Base-by-base conservation (phyloP, 306 rosid species). In the Prunus fruticosa region DNA sequence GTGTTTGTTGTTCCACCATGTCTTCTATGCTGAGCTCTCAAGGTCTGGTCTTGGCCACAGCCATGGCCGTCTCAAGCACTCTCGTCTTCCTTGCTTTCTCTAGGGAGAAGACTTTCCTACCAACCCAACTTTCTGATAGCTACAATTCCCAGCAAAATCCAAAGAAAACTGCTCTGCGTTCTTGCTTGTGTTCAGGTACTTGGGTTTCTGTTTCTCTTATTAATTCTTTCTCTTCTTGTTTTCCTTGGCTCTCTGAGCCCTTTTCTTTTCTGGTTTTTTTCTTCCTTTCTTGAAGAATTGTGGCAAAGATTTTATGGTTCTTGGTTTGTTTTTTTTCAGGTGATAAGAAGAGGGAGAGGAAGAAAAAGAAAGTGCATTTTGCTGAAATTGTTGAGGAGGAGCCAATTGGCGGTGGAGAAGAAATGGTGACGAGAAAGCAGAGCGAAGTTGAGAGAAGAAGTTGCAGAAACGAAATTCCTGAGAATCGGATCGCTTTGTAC, bases 331-430 rank as follows among this genome's bases (percentile, higher is more conserved):
- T 72, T 57, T 30, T 4, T 30, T 3, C 5, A 85, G 84, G 76
- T 38, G 75, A 79, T 19, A 79, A 41, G 87, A 92, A 78, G 54
- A 75, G 49, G 80, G 86, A 66, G 19, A 85, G 74, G 80, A 88
- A 80, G 79, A 88, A 84, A 69, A 93, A 93, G 93, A 91, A 78
- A 58, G 97, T 93, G 34, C 61, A 85, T 56, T 93, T 93, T 73
- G 96, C 90, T 2, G 94, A 85, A 56, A 83, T 81, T 86, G 96
- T 88, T 45, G 68, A 60, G 86, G 91, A 83, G 22, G 89, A 84
- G 20, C 77, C 62, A 23, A 71, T 54, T n/a, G 84, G 80, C 63
- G 78, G 50, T 20, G 84, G 74, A 2, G 85, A 87, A 15, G 76
- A 87, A 63, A 64, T 20, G 28, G 79, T 82, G 70, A 3, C 8